phyloP scores from a whole-genome alignment of 163 green algal genomes.

The Dunaliella salina region DNA sequence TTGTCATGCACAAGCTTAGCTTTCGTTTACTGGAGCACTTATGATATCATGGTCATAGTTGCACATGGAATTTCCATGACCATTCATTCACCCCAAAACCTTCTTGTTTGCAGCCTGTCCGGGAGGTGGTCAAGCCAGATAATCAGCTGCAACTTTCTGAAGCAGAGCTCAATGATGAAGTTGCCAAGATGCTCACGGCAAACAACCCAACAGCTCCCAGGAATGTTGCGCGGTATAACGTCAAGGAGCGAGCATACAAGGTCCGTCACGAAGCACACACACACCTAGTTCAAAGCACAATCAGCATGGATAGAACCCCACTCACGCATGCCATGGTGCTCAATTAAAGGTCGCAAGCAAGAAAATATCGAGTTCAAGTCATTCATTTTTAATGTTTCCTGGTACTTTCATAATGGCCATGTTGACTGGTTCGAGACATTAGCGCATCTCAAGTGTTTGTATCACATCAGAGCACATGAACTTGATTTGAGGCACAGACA shows the following conservation, averaged over 20 bases:
- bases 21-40: not conserved
- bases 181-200: constrained; percentile 79
- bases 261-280: not conserved
- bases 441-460: too few relatives aligned
- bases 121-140: constrained; percentile 66
- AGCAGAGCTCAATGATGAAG: constrained; percentile 77
- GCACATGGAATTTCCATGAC: too few relatives aligned
- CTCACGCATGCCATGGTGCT: not conserved
- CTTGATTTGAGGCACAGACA: too few relatives aligned
- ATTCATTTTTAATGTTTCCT: too few relatives aligned
- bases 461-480: too few relatives aligned
- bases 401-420: too few relatives aligned
- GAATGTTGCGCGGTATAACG: constrained; percentile 76
- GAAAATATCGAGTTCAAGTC: not conserved
- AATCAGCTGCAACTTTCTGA: constrained; percentile 73
- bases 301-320: not conserved
- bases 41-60: too few relatives aligned
- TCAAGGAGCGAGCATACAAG: constrained; percentile 69
- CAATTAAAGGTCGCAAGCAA: not conserved
- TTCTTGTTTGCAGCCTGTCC: constrained; percentile 48
- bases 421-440: too few relatives aligned
- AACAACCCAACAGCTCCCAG: constrained; percentile 78
- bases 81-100: too few relatives aligned
- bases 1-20: not conserved
- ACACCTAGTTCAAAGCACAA: not conserved